These are phyloP conservation scores for Nakazawaea ernobii DNA, from an alignment of 805 yeast species.

Conservation along the genomic window DNA sequence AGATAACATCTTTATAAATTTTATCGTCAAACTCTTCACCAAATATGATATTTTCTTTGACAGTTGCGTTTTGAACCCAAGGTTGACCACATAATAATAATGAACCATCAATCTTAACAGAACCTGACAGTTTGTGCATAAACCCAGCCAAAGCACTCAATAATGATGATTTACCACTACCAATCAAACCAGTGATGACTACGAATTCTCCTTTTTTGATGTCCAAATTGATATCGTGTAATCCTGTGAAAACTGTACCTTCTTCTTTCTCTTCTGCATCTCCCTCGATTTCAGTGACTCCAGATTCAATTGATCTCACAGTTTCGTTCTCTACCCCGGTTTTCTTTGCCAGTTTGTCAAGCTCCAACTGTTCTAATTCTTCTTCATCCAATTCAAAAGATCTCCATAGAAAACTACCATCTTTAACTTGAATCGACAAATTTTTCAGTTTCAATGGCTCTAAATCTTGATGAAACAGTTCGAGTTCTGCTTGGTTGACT, in stretches of 20 bases:
- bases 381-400: slow-evolving; percentile 28
- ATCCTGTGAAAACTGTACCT: slow-evolving; percentile 31
- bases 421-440: slow-evolving; percentile 40
- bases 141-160: slow-evolving; percentile 60
- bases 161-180: slow-evolving; percentile 68
- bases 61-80: slow-evolving; percentile 46
- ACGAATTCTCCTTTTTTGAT: slow-evolving; percentile 64
- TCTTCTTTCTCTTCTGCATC: slow-evolving; percentile 15
- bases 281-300: neutral
- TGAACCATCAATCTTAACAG: slow-evolving; percentile 43
- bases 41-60: slow-evolving; percentile 46
- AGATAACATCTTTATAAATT: slow-evolving; percentile 35
- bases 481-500: slow-evolving; percentile 30
- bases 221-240: slow-evolving; percentile 43
- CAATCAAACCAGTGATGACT: slow-evolving; percentile 74
- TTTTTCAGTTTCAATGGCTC: slow-evolving; percentile 15
- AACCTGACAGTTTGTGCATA: slow-evolving; percentile 48
- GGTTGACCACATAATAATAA: slow-evolving; percentile 47
- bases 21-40: slow-evolving; percentile 39
- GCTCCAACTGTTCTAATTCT: slow-evolving; percentile 10
- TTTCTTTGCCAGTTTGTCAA: neutral
- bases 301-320: neutral
- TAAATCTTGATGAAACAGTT: slow-evolving; percentile 14
- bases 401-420: slow-evolving; percentile 70
- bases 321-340: neutral